These are phyloP conservation scores for Pyrus hybrid DNA, from an alignment of 331 rosid species.

Conservation along the genomic window DNA sequence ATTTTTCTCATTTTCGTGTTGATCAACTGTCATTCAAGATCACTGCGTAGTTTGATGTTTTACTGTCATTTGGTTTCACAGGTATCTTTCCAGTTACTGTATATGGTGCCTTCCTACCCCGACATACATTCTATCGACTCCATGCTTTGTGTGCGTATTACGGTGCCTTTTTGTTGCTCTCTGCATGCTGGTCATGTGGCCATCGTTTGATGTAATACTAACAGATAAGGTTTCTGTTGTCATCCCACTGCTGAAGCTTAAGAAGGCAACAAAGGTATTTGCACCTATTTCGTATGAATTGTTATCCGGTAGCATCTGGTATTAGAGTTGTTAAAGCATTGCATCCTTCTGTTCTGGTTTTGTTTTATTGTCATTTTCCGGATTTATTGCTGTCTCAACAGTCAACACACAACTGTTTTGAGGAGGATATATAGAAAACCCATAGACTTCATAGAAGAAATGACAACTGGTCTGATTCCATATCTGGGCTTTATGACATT, in stretches of 20 bases:
- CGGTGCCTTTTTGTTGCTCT: slow-evolving; percentile 85
- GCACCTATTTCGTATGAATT: neutral
- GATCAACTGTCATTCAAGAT: neutral
- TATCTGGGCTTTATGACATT: neutral
- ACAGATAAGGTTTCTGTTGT: neutral
- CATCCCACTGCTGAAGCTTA: neutral
- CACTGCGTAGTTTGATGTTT: neutral
- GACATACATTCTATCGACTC: slow-evolving; percentile 67
- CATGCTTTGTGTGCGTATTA: slow-evolving; percentile 89
- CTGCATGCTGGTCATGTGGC: slow-evolving; percentile 70
- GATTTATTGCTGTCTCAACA: slow-evolving; percentile 85
- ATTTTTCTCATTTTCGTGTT: neutral
- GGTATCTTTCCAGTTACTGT: slow-evolving; percentile 25
- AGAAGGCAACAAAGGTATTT: neutral
- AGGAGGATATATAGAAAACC: slow-evolving; percentile 85
- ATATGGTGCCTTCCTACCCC: slow-evolving; percentile 79
- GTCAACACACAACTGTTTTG: slow-evolving; percentile 63
- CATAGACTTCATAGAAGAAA: slow-evolving; percentile 71
- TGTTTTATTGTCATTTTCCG: slow-evolving; percentile 87
- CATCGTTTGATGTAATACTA: slow-evolving; percentile 57
- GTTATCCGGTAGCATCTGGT: neutral
- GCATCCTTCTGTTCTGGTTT: slow-evolving; percentile 6
- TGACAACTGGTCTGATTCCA: slow-evolving; percentile 59
- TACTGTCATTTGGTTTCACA: neutral
- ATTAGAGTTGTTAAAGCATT: slow-evolving; percentile 2